Evolutionary conservation across 1,284 basidiomycete genomes (phyloP).

Genomic region (Apiotrichum montevideense): DNA sequence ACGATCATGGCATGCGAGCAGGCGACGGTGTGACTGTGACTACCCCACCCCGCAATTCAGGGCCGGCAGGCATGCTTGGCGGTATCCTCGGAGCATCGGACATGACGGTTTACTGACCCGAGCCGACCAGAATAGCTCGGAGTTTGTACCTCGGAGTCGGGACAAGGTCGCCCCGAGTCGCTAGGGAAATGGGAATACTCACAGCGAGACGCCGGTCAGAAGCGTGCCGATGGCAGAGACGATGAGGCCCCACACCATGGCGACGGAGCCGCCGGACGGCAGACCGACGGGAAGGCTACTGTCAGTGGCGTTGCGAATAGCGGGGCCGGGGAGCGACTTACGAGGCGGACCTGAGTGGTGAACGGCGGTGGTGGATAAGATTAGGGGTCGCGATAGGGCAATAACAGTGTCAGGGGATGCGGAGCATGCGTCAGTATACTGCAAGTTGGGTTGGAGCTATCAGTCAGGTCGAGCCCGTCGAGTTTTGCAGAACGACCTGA

Average conservation of each 20-base stretch:
- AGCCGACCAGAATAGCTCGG: no score
- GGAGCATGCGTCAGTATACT: no score
- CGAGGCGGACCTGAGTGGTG: not conserved
- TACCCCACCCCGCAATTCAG: no score
- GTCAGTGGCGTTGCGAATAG: slow-evolving; percentile 1
- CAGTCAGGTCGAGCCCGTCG: no score
- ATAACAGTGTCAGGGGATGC: not conserved
- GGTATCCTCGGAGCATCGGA: no score
- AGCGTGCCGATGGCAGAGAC: slow-evolving; percentile 28
- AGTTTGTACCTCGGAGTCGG: not conserved
- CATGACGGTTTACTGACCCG: no score
- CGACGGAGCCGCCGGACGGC: slow-evolving; percentile 34
- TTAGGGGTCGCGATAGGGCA: no score
- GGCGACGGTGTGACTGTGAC: no score
- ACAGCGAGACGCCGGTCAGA: slow-evolving; percentile 26
- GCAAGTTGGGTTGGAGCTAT: no score
- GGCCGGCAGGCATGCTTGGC: no score
- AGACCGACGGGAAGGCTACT: slow-evolving; percentile 21
- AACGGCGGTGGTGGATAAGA: not conserved
- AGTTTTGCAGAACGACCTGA: no score
- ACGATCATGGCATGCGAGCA: no score
- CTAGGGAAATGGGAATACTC: not conserved
- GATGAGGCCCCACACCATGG: slow-evolving; percentile 38
- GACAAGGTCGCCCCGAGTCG: not conserved
- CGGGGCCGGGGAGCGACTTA: not conserved